These are phyloP conservation scores for Phytophthora boehmeriae DNA, from an alignment of 352 stramenopile genomes.

Conservation along the genomic window DNA sequence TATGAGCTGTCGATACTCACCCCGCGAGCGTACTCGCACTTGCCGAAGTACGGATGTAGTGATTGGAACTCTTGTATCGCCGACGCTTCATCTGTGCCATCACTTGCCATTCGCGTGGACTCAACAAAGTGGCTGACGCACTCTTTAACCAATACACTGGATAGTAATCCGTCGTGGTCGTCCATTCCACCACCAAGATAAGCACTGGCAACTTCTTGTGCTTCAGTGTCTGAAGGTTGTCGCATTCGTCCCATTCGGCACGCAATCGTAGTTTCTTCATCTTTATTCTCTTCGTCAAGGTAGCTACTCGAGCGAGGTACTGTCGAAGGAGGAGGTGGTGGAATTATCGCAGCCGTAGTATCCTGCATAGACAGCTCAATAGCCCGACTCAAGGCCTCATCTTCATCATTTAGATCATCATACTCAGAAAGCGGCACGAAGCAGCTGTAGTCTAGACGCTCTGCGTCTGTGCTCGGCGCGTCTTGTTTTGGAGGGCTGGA, in stretches of 20 bases:
- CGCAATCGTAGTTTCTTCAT: conserved; percentile 17
- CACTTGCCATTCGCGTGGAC: conserved; percentile 73
- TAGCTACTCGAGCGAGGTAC: background rate
- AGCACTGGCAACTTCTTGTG: conserved; percentile 59
- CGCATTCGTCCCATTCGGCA: conserved; percentile 24
- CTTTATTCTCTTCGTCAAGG: conserved; percentile 46
- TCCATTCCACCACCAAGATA: conserved; percentile 54
- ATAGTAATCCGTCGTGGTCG: conserved; percentile 67
- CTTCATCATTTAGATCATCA: conserved; percentile 23
- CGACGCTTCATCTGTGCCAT: conserved; percentile 39
- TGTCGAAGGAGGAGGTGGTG: conserved; percentile 4
- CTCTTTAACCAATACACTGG: conserved; percentile 81
- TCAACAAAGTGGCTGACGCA: conserved; percentile 87
- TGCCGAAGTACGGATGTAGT: conserved; percentile 85
- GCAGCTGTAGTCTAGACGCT: conserved; percentile 1
- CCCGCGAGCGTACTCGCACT: conserved; percentile 75
- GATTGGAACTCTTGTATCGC: conserved; percentile 71
- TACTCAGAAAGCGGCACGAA: conserved; percentile 7
- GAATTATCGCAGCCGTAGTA: background rate
- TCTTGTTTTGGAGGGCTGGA: conserved; percentile 4
- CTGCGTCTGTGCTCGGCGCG: background rate
- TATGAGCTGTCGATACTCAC: conserved; percentile 57
- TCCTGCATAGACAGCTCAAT: conserved; percentile 57
- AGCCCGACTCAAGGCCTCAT: conserved; percentile 41
- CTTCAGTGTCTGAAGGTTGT: conserved; percentile 66